These are phyloP conservation scores for Trichaptum fuscoviolaceum DNA, from an alignment of 768 basidiomycete genomes.

Conservation along the genomic window DNA sequence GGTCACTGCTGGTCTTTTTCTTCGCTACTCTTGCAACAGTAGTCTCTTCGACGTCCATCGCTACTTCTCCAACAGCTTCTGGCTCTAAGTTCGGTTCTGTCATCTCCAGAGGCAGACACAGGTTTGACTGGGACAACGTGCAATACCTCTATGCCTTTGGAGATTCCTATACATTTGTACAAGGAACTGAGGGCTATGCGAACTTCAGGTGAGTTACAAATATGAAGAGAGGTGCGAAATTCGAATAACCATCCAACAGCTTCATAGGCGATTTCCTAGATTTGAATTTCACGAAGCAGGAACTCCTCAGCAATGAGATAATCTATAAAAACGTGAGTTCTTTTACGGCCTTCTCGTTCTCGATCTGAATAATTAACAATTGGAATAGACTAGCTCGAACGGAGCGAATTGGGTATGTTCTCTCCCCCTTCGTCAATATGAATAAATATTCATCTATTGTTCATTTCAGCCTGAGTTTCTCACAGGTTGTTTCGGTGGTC, in stretches of 20 bases:
- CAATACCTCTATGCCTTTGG: conserved; percentile 49
- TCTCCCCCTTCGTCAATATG: background rate
- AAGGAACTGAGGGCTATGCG: conserved; percentile 41
- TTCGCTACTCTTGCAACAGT: background rate
- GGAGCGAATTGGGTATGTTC: conserved; percentile 46
- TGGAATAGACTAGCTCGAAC: conserved; percentile 44
- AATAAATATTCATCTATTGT: conserved; percentile 2
- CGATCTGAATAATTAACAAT: conserved; percentile 3
- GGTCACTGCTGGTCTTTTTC: background rate
- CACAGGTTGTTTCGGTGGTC: conserved; percentile 45
- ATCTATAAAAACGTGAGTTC: conserved; percentile 36
- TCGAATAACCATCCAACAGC: conserved; percentile 19
- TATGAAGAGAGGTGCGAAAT: too few relatives aligned
- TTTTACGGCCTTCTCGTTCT: background rate
- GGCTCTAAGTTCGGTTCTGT: background rate
- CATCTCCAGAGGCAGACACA: background rate
- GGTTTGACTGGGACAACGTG: conserved; percentile 39
- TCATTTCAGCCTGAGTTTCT: conserved; percentile 41
- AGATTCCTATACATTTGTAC: conserved; percentile 52
- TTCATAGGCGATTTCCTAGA: conserved; percentile 45
- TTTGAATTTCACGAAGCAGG: conserved; percentile 35
- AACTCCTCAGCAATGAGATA: conserved; percentile 40
- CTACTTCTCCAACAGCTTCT: background rate
- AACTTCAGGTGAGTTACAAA: conserved; percentile 39
- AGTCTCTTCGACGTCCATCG: background rate